Base-by-base conservation (phyloP, 1,139 yeast genomes). In the Chernovozyma aurita region DNA sequence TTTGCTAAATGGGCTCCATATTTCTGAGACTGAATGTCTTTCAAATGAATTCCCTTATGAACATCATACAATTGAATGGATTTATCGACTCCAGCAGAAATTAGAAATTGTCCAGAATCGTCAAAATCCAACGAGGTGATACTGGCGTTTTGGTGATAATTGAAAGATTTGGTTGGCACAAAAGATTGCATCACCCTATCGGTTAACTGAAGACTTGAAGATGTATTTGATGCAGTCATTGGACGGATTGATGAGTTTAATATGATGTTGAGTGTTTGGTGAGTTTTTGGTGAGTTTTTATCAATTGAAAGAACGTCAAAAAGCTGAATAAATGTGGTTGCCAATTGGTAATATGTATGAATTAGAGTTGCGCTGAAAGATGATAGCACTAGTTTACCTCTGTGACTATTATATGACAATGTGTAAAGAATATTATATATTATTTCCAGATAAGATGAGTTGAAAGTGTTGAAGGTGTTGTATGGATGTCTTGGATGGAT, bases 1-100 rank as follows among this genome's bases (percentile, higher is more conserved):
- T 80, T 70, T 2, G 96, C 97, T 30, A 86, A 61, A 52, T 86
- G 88, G 39, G 90, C 87, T 0, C 99, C 98, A 49, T 92, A 92
- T 53, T 92, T 92, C 59, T 87, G 92, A 18, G 95, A 82, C 45
- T 78, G 83, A 4, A 86, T 73, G 5, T 87, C 79, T 44, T 77
- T 80, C 34, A 65, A 46, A 45, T 78, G 83, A 24, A 73, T 67
- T 1, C 97, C 97, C 37, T 76, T 70, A 33, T 78, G 72, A 20
- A 80, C 72, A 58, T 90, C 95, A 55, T 87, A 92, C 16, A 94
- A 61, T 52, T 87, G 95, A 48, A 92, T 80, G 15, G 86, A 73
- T 50, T 86, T 90, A 59, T 87, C 95, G 9, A 81, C 77, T 3
- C 92, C 87, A 1, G 95, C 73, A 2, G 95, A 76, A 26, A 94